A percentile compares a stretch with the other conserved stretches of the same genome.
Evolutionary conservation across 2,329 filamentous ascomycete genomes (phyloP).

Genomic region (Penicillium sclerotigenum): DNA sequence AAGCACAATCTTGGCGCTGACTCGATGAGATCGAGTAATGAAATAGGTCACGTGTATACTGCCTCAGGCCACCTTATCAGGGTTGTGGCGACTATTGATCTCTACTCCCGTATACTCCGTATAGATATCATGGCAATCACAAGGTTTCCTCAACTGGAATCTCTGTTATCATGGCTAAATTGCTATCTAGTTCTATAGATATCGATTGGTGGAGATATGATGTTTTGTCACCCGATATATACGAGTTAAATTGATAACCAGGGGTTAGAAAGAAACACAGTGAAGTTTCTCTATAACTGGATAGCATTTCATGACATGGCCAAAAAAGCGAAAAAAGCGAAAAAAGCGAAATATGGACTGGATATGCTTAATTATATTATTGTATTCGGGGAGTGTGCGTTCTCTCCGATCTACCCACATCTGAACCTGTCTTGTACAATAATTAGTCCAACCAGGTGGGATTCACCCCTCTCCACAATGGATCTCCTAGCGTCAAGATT

Average conservation of each 20-base stretch:
- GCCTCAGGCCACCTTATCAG: background rate
- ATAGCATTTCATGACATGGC: background rate
- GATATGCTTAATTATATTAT: background rate
- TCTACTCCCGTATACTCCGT: too few species aligned
- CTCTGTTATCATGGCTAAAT: background rate
- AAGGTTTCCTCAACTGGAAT: background rate
- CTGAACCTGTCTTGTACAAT: background rate
- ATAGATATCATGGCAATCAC: background rate
- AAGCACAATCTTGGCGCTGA: conserved; percentile 18
- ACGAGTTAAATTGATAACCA: background rate
- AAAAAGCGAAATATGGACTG: background rate
- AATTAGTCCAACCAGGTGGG: too few species aligned
- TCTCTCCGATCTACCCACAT: background rate
- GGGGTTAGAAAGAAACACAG: background rate
- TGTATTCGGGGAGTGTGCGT: background rate
- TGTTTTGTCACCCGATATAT: background rate
- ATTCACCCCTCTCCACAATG: too few species aligned
- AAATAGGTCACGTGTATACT: background rate
- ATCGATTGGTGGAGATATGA: background rate
- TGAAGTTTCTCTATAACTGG: background rate
- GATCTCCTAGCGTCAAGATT: too few species aligned
- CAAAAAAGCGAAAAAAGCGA: background rate
- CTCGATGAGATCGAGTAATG: conserved; percentile 40
- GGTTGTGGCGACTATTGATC: too few species aligned
- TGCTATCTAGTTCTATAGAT: background rate